Percentiles rank a stretch among this genome's conserved stretches.
phyloP scores from a whole-genome alignment of 805 yeast genomes.

The Candida fluviatilis region DNA sequence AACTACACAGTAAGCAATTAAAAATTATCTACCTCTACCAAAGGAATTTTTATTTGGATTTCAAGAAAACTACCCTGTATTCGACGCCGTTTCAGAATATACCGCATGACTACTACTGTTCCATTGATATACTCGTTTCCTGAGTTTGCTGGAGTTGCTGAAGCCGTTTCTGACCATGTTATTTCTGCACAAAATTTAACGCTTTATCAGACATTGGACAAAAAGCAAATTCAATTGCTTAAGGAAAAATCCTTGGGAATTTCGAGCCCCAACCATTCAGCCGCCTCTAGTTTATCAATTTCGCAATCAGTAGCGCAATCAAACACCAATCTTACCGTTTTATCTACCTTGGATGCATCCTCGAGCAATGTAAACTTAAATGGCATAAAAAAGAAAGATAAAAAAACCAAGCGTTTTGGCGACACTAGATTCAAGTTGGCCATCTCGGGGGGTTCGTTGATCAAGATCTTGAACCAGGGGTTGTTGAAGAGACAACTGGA shows the following conservation, averaged over 20 bases:
- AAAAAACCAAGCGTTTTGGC: conserved; percentile 48
- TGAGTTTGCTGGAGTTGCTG: conserved; percentile 86
- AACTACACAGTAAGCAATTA: no score
- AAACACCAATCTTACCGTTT: not conserved
- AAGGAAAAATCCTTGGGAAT: conserved; percentile 21
- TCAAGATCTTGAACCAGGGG: conserved; percentile 84
- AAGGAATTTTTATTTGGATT: no score
- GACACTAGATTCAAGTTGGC: conserved; percentile 85
- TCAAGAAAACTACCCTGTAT: no score
- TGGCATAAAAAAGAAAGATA: conserved; percentile 21
- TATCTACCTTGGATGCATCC: not conserved
- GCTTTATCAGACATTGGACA: conserved; percentile 42
- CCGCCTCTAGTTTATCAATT: conserved; percentile 2
- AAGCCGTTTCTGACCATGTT: conserved; percentile 94
- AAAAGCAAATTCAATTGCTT: conserved; percentile 25
- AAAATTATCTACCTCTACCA: no score
- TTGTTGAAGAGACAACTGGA: conserved; percentile 63
- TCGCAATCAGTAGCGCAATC: conserved; percentile 3
- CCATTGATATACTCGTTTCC: conserved; percentile 93
- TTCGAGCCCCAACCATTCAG: conserved; percentile 1
- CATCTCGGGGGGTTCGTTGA: conserved; percentile 87
- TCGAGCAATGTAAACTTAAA: conserved; percentile 6
- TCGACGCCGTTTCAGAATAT: not conserved
- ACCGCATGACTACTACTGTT: conserved; percentile 85
- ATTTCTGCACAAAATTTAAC: conserved; percentile 81